phyloP scores from a whole-genome alignment of 129 eudicot species.

The Ambrosia trifida region DNA sequence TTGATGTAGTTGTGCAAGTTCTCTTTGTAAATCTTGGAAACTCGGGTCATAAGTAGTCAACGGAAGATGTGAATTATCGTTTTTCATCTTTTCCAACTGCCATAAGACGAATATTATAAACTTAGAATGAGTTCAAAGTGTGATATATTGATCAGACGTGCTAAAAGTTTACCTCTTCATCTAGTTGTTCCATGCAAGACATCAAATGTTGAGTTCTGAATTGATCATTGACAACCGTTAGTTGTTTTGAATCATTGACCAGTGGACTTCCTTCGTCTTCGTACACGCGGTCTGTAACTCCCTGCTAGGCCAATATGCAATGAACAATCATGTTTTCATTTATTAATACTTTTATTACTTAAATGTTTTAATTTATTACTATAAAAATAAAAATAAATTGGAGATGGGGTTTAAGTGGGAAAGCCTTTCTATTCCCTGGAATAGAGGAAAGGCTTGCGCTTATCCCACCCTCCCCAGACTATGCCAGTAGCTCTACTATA shows the following conservation, averaged over 20 bases:
- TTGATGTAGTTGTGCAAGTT: slow-evolving; percentile 63
- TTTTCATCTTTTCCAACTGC: slow-evolving; percentile 89
- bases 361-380: no score
- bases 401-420: no score
- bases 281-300: slow-evolving; percentile 17
- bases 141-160: slow-evolving; percentile 5
- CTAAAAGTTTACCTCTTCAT: slow-evolving; percentile 71
- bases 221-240: slow-evolving; percentile 40
- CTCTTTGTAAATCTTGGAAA: slow-evolving; percentile 51
- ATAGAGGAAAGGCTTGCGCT: no score
- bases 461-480: no score
- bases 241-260: slow-evolving; percentile 37
- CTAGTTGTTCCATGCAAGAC: slow-evolving; percentile 80
- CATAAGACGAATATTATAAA: not conserved
- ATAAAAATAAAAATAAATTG: no score
- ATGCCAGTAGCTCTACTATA: no score
- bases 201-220: slow-evolving; percentile 50
- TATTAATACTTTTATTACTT: not conserved
- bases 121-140: not conserved
- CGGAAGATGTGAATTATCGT: slow-evolving; percentile 52
- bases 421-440: no score
- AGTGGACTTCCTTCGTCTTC: slow-evolving; percentile 25
- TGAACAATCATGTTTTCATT: not conserved
- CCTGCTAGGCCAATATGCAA: slow-evolving; percentile 29
- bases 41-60: slow-evolving; percentile 45